A percentile compares a stretch with the other conserved stretches of the same genome.
These are phyloP conservation scores for Pharnaceum exiguum DNA, from an alignment of 148 eudicot genomes.

Conservation along the genomic window DNA sequence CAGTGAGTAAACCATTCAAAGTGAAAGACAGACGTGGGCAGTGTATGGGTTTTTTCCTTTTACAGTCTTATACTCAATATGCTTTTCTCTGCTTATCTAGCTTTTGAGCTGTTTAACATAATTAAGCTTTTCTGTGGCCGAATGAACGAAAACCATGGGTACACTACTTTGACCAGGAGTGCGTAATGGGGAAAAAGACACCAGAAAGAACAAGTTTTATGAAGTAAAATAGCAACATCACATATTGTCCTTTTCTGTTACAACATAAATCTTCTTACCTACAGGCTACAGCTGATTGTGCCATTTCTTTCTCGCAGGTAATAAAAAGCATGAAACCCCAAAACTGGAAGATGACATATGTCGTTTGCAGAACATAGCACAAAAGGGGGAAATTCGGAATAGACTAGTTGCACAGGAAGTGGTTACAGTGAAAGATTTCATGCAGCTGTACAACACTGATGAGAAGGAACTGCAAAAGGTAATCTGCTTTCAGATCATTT, in stretches of 20 bases:
- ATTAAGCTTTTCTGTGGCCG: too few species aligned
- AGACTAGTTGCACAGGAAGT: slow-evolving; percentile 4
- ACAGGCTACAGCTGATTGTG: too few species aligned
- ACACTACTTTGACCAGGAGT: too few species aligned
- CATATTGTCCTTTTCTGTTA: too few species aligned
- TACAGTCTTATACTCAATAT: neutral
- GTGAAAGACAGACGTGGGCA: slow-evolving; percentile 64
- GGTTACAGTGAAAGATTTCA: slow-evolving; percentile 29
- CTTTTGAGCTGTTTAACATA: too few species aligned
- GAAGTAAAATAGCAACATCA: too few species aligned
- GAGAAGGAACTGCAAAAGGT: slow-evolving; percentile 7
- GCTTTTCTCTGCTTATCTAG: neutral
- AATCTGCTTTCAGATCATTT: neutral
- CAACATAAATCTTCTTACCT: too few species aligned
- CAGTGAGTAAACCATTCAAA: slow-evolving; percentile 41
- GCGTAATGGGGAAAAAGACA: too few species aligned
- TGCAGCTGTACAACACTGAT: slow-evolving; percentile 20
- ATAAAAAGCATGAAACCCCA: slow-evolving; percentile 23
- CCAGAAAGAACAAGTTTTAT: too few species aligned
- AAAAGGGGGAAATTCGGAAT: slow-evolving; percentile 5
- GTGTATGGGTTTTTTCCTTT: slow-evolving; percentile 28
- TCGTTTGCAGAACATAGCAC: slow-evolving; percentile 18
- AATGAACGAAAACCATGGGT: too few species aligned
- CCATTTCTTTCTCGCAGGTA: slow-evolving; percentile 21
- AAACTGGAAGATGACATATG: slow-evolving; percentile 19